Base-by-base conservation (phyloP, 305 asterid genomes). In the Fraxinus xanthoxyloides region DNA sequence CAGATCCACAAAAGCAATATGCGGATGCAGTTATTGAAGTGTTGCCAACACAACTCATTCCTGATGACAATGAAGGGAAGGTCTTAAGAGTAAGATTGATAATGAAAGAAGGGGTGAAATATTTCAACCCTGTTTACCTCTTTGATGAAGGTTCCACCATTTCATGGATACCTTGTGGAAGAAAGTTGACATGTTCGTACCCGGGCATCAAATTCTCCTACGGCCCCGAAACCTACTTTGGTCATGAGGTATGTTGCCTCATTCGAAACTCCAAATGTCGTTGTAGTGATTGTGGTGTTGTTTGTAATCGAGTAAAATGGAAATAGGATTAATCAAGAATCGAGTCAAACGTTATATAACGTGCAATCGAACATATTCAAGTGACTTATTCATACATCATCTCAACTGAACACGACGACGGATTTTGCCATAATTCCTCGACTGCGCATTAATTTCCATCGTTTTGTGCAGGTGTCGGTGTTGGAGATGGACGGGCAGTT, bases 401-500 rank as follows among this genome's bases (percentile, higher is more conserved):
- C n/a, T n/a, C n/a, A n/a, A n/a, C n/a, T n/a, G n/a, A n/a, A n/a
- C n/a, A n/a, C n/a, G n/a, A n/a, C n/a, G n/a, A n/a, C n/a, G n/a
- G n/a, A n/a, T n/a, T 51, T 17, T 17, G 2, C 63, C 3, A 5
- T 5, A 65, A 34, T 35, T 32, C 19, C 36, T 59, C 26, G 26
- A 12, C 26, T 19, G 54, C 21, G 7, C 5, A 5, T 40, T 40
- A 10, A 9, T 51, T 51, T n/a, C 21, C 21, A 21, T 17, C 8
- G 12, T 7, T 9, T 72, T 23, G 34, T 75, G 74, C 85, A 96
- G 99, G 99, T 96, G 1, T 93, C 99, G 7, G 93, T 96, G 6
- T 56, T 94, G 91, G 99, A 96, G 86, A 96, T 96, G 99, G 99
- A 96, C 19, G 99, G 99, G n/a, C 97, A 92, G 77, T 96, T 96